Evolutionary conservation across 2,329 filamentous ascomycete genomes (phyloP), one percentile per base, ranked within the genome.

Genomic region (Elsinoe necatrix): DNA sequence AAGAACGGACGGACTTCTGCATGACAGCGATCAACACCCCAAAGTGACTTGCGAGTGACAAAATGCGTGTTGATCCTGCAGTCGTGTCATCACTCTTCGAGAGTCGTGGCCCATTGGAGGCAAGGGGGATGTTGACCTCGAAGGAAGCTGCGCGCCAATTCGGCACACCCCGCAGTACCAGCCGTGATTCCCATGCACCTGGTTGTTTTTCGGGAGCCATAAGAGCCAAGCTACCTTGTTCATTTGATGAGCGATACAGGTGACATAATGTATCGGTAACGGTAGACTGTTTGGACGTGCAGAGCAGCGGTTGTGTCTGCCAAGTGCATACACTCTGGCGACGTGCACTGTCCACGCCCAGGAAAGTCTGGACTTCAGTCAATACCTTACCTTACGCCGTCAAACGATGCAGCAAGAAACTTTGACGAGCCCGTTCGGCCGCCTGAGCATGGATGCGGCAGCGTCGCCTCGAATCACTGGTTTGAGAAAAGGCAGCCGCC

Each of bases 181-280:
- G 41, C 6, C 2, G 18, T 12, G 18, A 43, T 11, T 6, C 16
- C 29, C 45, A 31, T 52, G 48, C 48, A 52, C 29, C 48, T 52
- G 48, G 48, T 52, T 52, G 48, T 52, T 52, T 52, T 37, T 6
- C 48, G 48, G 48, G 31, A 31, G 14, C 31, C 1, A 23, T n/a
- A 29, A 4, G 16, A 37, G 34, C 29, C 48, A 27, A 35, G 29
- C 21, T 12, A 21, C 18, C 31, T 39, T 29, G 12, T 20, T 11
- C 25, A 4, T 37, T 3, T n/a, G 14, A 6, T n/a, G n/a, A 4
- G 5, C 34, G 34, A 37, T 45, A 25, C 41, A 21, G 21, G 20
- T 45, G 9, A 18, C 41, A 45, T n/a, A 25, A 20, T 23, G 9
- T 45, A 45, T 20, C 41, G 12, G 41, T 25, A 45, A 45, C 21